A percentile compares a stretch with the other conserved stretches of the same genome.
These are phyloP conservation scores for Penicillium decumbens DNA, from an alignment of 2,329 filamentous ascomycete genomes.

Conservation along the genomic window DNA sequence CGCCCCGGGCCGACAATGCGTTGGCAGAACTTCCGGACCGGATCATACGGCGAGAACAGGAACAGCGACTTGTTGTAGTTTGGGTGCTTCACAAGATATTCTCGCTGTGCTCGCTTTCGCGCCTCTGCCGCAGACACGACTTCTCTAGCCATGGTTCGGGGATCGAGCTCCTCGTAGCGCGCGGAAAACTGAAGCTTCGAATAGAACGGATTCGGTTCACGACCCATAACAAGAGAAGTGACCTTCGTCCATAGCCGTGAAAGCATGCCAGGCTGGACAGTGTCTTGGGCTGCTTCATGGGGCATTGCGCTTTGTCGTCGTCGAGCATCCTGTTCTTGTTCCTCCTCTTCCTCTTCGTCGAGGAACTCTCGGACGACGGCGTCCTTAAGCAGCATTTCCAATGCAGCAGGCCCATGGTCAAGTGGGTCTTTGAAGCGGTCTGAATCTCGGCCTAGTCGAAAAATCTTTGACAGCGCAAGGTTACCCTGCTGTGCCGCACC, in stretches of 20 bases:
- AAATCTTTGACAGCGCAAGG: conserved; percentile 56
- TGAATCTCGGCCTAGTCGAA: conserved; percentile 59
- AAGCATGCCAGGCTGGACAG: conserved; percentile 54
- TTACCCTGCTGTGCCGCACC: conserved; percentile 60
- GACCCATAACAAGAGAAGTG: conserved; percentile 53
- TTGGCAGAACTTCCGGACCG: conserved; percentile 77
- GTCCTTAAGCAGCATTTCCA: conserved; percentile 96
- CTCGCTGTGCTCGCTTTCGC: conserved; percentile 80
- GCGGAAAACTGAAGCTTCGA: conserved; percentile 68
- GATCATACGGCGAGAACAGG: conserved; percentile 74
- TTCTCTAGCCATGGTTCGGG: conserved; percentile 82
- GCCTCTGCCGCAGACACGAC: conserved; percentile 78
- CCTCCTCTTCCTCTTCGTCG: conserved; percentile 58
- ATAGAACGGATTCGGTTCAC: conserved; percentile 93
- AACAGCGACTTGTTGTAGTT: conserved; percentile 90
- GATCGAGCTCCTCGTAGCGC: conserved; percentile 73
- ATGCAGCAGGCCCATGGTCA: conserved; percentile 84
- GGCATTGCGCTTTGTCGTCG: conserved; percentile 28
- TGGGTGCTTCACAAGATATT: conserved; percentile 81
- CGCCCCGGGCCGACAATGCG: conserved; percentile 85
- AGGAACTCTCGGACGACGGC: conserved; percentile 92
- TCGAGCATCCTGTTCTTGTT: conserved; percentile 16
- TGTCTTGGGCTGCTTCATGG: conserved; percentile 36
- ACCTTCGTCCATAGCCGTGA: conserved; percentile 60
- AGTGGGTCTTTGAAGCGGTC: conserved; percentile 69